Evolutionary conservation across 2,329 filamentous ascomycete genomes (phyloP).

Genomic region (Fusarium sp.): DNA sequence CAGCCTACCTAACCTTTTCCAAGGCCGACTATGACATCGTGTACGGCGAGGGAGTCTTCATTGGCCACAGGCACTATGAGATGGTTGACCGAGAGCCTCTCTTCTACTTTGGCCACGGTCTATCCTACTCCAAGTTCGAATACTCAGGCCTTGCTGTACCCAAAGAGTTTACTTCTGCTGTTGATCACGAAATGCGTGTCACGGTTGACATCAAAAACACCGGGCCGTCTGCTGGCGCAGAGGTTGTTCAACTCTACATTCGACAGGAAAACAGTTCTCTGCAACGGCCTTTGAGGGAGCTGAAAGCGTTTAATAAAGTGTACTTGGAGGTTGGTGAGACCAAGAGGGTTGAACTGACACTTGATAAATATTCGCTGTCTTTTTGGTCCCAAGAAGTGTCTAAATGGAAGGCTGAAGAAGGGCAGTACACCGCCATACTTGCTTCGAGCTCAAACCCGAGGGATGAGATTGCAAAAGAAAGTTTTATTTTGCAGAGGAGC

Average conservation of each 20-base stretch:
- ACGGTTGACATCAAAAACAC: constrained; percentile 30
- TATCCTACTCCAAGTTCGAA: constrained; percentile 76
- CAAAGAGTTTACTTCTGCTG: neutral
- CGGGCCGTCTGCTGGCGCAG: constrained; percentile 19
- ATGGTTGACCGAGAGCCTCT: constrained; percentile 58
- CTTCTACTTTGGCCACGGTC: constrained; percentile 78
- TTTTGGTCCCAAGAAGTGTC: constrained; percentile 38
- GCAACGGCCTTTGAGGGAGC: constrained; percentile 29
- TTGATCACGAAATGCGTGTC: constrained; percentile 25
- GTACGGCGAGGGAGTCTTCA: constrained; percentile 80
- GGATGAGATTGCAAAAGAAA: constrained; percentile 26
- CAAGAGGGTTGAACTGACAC: constrained; percentile 2
- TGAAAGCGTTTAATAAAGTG: constrained; percentile 34
- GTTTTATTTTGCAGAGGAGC: constrained; percentile 12
- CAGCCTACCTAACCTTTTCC: constrained; percentile 75
- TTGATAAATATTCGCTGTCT: constrained; percentile 39
- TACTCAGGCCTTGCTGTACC: constrained; percentile 54
- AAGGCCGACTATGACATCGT: constrained; percentile 74
- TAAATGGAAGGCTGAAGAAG: constrained; percentile 39
- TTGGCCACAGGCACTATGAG: constrained; percentile 81
- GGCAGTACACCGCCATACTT: constrained; percentile 35
- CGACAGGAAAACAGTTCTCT: constrained; percentile 29
- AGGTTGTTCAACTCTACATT: constrained; percentile 39
- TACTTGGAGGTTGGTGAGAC: constrained; percentile 1
- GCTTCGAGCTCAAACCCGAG: constrained; percentile 37